Conservation (phyloP, 2,329 filamentous ascomycete genomes). For the Trichothecium roseum region DNA sequence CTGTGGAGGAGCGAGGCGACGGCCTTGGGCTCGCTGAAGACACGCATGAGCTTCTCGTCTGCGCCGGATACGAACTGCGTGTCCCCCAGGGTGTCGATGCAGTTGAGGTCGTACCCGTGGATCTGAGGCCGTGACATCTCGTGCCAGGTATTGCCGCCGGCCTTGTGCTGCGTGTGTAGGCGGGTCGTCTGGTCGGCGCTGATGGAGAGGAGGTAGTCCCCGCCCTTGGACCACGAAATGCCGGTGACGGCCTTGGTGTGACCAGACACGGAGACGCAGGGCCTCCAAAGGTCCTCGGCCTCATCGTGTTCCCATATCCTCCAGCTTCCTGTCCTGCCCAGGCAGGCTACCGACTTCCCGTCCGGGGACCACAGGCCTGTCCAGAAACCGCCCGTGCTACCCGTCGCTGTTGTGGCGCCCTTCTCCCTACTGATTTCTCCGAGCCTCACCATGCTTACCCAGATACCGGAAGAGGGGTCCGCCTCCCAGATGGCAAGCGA, state of each 20-base stretch:
- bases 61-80: constrained; percentile 85
- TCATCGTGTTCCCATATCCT: constrained; percentile 64
- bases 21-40: constrained; percentile 81
- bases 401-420: constrained; percentile 90
- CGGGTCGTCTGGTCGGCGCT: constrained; percentile 88
- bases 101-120: constrained; percentile 96
- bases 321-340: constrained; percentile 92
- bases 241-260: constrained; percentile 76
- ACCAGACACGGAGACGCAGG: constrained; percentile 67
- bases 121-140: constrained; percentile 95
- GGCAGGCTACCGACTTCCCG: constrained; percentile 63
- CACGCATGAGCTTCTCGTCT: constrained; percentile 94
- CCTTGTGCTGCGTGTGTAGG: constrained; percentile 71
- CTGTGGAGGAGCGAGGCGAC: constrained; percentile 64
- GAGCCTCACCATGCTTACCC: constrained; percentile 75
- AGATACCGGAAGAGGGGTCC: constrained; percentile 75
- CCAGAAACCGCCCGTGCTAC: constrained; percentile 95
- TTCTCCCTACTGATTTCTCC: constrained; percentile 94
- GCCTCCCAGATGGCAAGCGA: constrained; percentile 89
- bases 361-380: constrained; percentile 83
- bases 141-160: constrained; percentile 61
- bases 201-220: constrained; percentile 79
- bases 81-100: constrained; percentile 64
- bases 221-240: constrained; percentile 72
- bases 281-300: constrained; percentile 59